Percentiles rank a stretch among this genome's conserved stretches.
Evolutionary conservation across 305 asterid genomes (phyloP).

Genomic region (Fraxinus sp.): DNA sequence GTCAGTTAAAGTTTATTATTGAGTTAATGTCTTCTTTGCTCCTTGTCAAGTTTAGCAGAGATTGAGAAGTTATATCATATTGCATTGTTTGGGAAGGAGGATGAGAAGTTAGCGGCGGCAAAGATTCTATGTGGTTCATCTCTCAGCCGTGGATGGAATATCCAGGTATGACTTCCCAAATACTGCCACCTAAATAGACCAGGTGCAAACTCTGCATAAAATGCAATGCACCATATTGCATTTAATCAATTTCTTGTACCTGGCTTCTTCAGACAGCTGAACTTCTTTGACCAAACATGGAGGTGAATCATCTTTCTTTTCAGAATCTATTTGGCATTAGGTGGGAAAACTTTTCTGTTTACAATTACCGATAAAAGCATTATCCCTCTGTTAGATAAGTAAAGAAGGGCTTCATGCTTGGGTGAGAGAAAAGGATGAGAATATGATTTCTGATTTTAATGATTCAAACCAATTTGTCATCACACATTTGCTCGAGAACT

Average conservation of each 20-base stretch:
- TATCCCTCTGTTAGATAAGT: neutral
- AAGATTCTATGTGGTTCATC: constrained; percentile 34
- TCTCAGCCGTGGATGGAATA: constrained; percentile 37
- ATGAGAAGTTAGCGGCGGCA: constrained; percentile 29
- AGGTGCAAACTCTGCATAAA: neutral
- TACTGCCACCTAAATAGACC: neutral
- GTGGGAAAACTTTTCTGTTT: neutral
- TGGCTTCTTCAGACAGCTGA: neutral
- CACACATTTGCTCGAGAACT: neutral
- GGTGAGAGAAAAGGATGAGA: neutral
- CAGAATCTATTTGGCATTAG: neutral
- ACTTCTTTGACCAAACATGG: constrained; percentile 1
- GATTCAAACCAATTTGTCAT: neutral
- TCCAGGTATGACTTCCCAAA: constrained; percentile 23
- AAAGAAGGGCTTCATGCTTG: neutral
- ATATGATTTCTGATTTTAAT: constrained; percentile 1
- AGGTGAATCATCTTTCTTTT: neutral
- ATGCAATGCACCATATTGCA: neutral
- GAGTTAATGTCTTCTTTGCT: neutral
- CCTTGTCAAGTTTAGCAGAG: constrained; percentile 30
- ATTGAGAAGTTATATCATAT: constrained; percentile 32
- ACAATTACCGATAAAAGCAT: neutral
- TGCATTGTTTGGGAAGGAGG: constrained; percentile 29
- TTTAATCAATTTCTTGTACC: neutral
- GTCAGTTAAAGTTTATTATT: neutral